These are phyloP conservation scores for Aschersonia sp. DNA, from an alignment of 2,329 filamentous ascomycete species.

Conservation along the genomic window DNA sequence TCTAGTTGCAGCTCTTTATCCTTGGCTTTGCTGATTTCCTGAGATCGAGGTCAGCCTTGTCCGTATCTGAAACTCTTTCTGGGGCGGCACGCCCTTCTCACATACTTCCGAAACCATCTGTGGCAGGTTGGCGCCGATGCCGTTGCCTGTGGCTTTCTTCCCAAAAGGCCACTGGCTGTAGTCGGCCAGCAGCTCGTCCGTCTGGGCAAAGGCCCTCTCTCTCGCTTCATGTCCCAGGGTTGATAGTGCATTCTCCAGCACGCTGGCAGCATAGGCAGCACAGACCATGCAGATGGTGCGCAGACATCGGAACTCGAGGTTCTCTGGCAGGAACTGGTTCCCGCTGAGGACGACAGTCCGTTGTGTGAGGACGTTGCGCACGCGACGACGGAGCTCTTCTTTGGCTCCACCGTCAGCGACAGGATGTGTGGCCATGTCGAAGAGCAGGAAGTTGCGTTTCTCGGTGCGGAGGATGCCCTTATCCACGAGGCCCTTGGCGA, in stretches of 20 bases:
- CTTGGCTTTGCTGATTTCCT: conserved; percentile 72
- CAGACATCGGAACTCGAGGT: conserved; percentile 84
- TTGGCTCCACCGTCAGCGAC: conserved; percentile 94
- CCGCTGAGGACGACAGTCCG: conserved; percentile 80
- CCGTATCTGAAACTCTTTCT: background rate
- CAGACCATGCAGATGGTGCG: conserved; percentile 94
- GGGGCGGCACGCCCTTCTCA: no score
- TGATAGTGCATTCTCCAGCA: conserved; percentile 92
- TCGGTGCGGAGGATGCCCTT: conserved; percentile 97
- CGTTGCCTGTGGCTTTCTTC: conserved; percentile 61
- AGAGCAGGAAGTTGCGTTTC: conserved; percentile 98
- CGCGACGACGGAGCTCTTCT: conserved; percentile 87
- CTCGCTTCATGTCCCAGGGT: conserved; percentile 87
- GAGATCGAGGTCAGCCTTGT: background rate
- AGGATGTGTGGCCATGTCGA: conserved; percentile 98
- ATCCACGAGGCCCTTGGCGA: conserved; percentile 94
- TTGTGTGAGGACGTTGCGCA: conserved; percentile 83
- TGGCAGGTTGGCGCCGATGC: conserved; percentile 83
- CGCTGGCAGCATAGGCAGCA: conserved; percentile 93
- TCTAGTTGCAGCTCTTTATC: conserved; percentile 95
- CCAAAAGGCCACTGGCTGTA: conserved; percentile 98
- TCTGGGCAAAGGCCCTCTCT: conserved; percentile 90
- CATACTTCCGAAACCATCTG: conserved; percentile 64
- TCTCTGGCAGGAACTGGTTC: conserved; percentile 83
- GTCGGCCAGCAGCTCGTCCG: conserved; percentile 86